Evolutionary conservation across 2,329 filamentous ascomycete genomes (phyloP), one percentile per base, ranked within the genome.

Genomic region (Volutella citrinella): DNA sequence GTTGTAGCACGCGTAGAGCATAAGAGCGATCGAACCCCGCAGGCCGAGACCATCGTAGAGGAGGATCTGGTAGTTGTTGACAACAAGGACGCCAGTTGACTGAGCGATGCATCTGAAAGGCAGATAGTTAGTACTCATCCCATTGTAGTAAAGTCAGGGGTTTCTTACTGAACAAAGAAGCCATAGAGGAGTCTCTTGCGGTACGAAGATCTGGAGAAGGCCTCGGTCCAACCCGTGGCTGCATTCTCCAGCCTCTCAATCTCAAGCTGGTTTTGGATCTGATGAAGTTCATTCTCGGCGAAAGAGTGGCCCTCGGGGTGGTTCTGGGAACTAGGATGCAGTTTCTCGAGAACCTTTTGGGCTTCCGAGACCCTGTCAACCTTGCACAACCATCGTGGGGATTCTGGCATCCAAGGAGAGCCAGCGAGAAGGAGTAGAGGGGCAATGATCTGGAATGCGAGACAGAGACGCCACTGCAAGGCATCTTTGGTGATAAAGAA

Each of bases 71-170:
- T 35, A 35, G 20, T 35, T 35, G 21, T 29, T 29, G 3, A 35
- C 17, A 12, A 26, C 32, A 5, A 35, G 16, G 19, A 35, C 26
- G 7, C 32, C 26, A 14, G 32, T 35, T 5, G 26, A 29, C n/a
- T 35, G 32, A 20, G 32, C 27, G n/a, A 30, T 12, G 11, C 15
- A 35, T 13, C 23, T 33, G 13, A 42, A 24, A 50, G 40, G 9
- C 7, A 10, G n/a, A n/a, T n/a, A n/a, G n/a, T n/a, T n/a, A n/a
- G n/a, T n/a, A n/a, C n/a, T n/a, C n/a, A n/a, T n/a, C n/a, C n/a
- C n/a, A n/a, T n/a, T n/a, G n/a, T n/a, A n/a, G n/a, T n/a, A n/a
- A n/a, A n/a, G n/a, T n/a, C n/a, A n/a, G n/a, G n/a, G n/a, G n/a
- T n/a, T n/a, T n/a, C 29, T 23, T 31, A 24, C 29, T 31, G 29